These are phyloP conservation scores for Volvariella surrecta DNA, from an alignment of 1,284 basidiomycete genomes.

Conservation along the genomic window DNA sequence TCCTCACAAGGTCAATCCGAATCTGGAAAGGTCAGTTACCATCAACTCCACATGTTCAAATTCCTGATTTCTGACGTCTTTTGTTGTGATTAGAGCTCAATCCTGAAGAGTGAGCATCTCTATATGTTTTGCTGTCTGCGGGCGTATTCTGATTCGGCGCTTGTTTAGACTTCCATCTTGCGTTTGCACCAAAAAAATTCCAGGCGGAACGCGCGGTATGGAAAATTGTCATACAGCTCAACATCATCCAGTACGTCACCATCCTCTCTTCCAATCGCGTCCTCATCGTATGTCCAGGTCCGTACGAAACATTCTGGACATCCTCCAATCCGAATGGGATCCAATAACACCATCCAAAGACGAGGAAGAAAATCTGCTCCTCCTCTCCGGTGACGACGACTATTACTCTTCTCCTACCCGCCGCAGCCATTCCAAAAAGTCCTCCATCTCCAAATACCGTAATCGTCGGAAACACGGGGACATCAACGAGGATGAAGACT, in stretches of 20 bases:
- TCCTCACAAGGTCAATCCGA: conserved; percentile 47
- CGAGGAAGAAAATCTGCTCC: too few species aligned
- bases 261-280: neutral
- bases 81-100: conserved; percentile 41
- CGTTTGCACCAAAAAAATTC: conserved; percentile 54
- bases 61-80: neutral
- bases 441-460: too few species aligned
- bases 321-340: conserved; percentile 40
- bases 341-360: conserved; percentile 9
- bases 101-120: conserved; percentile 44
- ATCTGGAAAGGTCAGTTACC: conserved; percentile 46
- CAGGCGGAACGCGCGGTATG: conserved; percentile 47
- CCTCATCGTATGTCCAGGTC: conserved; percentile 26
- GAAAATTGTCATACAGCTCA: conserved; percentile 59
- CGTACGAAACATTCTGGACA: conserved; percentile 42
- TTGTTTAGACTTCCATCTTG: conserved; percentile 55
- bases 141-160: conserved; percentile 1
- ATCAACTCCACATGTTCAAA: too few species aligned
- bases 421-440: too few species aligned
- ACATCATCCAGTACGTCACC: conserved; percentile 46
- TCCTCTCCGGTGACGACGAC: too few species aligned
- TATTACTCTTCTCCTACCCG: too few species aligned
- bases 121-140: neutral
- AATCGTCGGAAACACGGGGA: too few species aligned
- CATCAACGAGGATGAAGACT: too few species aligned